phyloP scores from a whole-genome alignment of 495 filamentous ascomycete species.

The Pyronema omphalodes region DNA sequence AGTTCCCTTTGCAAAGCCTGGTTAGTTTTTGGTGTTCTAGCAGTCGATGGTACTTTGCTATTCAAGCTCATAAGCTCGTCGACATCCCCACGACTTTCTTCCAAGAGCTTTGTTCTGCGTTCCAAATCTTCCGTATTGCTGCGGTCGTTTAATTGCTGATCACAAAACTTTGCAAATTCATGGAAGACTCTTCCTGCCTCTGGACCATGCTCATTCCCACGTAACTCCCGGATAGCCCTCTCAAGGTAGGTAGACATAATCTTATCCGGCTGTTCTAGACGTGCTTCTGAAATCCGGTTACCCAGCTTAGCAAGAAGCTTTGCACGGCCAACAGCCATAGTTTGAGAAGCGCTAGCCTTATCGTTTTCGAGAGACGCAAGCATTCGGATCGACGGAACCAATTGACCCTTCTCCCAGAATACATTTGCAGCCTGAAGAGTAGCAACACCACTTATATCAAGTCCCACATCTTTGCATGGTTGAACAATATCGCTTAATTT shows the following conservation, averaged over 20 bases:
- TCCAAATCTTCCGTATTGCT: slow-evolving; percentile 71
- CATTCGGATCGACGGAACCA: slow-evolving; percentile 76
- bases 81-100: slow-evolving; percentile 65
- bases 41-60: slow-evolving; percentile 25
- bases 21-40: neutral
- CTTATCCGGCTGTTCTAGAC: slow-evolving; percentile 77
- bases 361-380: slow-evolving; percentile 52
- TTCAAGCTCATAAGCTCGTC: slow-evolving; percentile 43
- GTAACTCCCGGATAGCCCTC: slow-evolving; percentile 64
- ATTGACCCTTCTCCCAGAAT: slow-evolving; percentile 87
- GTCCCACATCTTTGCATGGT: slow-evolving; percentile 43
- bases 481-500: slow-evolving; percentile 55
- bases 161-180: slow-evolving; percentile 87
- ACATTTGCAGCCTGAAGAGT: slow-evolving; percentile 69
- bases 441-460: slow-evolving; percentile 57
- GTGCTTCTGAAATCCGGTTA: slow-evolving; percentile 73
- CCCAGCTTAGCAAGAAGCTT: slow-evolving; percentile 72
- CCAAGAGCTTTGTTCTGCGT: slow-evolving; percentile 57
- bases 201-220: slow-evolving; percentile 40
- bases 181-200: slow-evolving; percentile 77
- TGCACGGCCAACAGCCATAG: slow-evolving; percentile 52
- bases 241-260: slow-evolving; percentile 72
- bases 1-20: neutral
- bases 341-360: slow-evolving; percentile 46
- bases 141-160: slow-evolving; percentile 71